phyloP scores from a whole-genome alignment of 2,329 filamentous ascomycete genomes.

The Calcarisporium arbuscula region DNA sequence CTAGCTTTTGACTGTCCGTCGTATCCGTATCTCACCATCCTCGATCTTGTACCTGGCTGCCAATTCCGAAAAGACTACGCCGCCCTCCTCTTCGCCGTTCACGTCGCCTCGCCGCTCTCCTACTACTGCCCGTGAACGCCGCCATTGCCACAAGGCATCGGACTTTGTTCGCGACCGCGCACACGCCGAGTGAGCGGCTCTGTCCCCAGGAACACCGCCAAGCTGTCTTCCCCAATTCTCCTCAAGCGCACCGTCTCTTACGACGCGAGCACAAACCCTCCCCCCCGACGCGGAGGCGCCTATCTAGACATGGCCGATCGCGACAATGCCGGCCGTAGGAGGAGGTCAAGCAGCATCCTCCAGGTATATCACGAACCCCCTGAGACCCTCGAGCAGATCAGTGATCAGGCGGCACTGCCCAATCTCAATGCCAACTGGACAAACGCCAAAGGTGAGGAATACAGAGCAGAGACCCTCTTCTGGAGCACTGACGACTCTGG shows the following conservation, averaged over 20 bases:
- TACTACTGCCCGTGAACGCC: constrained; percentile 1
- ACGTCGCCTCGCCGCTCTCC: too few relatives aligned
- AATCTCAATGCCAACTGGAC: constrained; percentile 99
- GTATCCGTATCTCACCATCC: too few relatives aligned
- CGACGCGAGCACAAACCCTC: constrained; percentile 70
- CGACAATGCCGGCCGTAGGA: constrained; percentile 66
- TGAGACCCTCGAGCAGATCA: constrained; percentile 96
- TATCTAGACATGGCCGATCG: constrained; percentile 55
- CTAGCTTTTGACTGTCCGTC: too few relatives aligned
- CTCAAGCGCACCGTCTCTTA: constrained; percentile 87
- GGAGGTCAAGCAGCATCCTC: constrained; percentile 90
- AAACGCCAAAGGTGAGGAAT: constrained; percentile 81
- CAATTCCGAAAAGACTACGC: too few relatives aligned
- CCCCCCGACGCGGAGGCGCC: constrained; percentile 52
- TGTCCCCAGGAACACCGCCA: constrained; percentile 68
- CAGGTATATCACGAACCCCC: constrained; percentile 92
- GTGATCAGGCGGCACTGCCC: constrained; percentile 87
- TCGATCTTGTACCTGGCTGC: too few relatives aligned
- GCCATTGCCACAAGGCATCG: too few relatives aligned
- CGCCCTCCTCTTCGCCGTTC: too few relatives aligned
- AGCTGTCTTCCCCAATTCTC: constrained; percentile 86
- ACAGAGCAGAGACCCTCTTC: constrained; percentile 3
- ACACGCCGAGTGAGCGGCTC: too few relatives aligned
- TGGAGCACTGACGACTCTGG: neutral
- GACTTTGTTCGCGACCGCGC: too few relatives aligned